A percentile compares a stretch with the other conserved stretches of the same genome.
Evolutionary conservation across 2,329 filamentous ascomycete genomes (phyloP).

Genomic region (Penicillium sclerotigenum): DNA sequence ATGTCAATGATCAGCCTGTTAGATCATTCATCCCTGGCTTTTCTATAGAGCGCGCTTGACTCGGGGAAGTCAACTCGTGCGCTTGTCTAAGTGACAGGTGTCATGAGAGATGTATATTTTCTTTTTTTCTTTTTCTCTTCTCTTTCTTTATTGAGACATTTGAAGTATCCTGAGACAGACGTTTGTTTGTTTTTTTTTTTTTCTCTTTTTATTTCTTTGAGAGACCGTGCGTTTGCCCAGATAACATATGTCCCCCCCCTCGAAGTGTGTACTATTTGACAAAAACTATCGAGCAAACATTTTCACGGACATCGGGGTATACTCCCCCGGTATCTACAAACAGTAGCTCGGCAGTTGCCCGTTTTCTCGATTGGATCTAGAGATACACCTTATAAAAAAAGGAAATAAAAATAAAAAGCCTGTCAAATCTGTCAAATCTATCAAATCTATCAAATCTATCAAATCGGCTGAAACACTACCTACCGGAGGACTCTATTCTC

Average conservation of each 20-base stretch:
- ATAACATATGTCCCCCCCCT: conserved; percentile 11
- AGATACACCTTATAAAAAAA: not conserved
- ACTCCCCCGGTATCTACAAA: conserved; percentile 29
- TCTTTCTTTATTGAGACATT: conserved; percentile 9
- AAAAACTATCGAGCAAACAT: conserved; percentile 33
- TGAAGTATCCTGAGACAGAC: conserved; percentile 7
- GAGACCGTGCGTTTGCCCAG: conserved; percentile 13
- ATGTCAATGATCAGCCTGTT: conserved; percentile 21
- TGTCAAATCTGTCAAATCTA: too few relatives aligned
- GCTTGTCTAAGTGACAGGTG: conserved; percentile 26
- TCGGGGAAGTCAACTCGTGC: conserved; percentile 13
- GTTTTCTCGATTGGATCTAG: too few relatives aligned
- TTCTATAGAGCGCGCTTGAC: conserved; percentile 12
- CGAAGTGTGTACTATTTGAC: conserved; percentile 23
- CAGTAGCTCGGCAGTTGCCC: conserved; percentile 29
- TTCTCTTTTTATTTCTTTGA: not conserved
- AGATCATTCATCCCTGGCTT: conserved; percentile 16
- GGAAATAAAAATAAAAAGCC: not conserved
- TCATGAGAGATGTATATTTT: conserved; percentile 3
- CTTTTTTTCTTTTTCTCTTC: not conserved
- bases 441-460: too few relatives aligned
- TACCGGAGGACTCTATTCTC: conserved; percentile 21
- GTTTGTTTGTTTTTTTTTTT: conserved; percentile 11
- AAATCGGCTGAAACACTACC: conserved; percentile 25
- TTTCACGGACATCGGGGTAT: conserved; percentile 17